phyloP scores from a whole-genome alignment of 768 basidiomycete species.

The Termitomyces sp. region DNA sequence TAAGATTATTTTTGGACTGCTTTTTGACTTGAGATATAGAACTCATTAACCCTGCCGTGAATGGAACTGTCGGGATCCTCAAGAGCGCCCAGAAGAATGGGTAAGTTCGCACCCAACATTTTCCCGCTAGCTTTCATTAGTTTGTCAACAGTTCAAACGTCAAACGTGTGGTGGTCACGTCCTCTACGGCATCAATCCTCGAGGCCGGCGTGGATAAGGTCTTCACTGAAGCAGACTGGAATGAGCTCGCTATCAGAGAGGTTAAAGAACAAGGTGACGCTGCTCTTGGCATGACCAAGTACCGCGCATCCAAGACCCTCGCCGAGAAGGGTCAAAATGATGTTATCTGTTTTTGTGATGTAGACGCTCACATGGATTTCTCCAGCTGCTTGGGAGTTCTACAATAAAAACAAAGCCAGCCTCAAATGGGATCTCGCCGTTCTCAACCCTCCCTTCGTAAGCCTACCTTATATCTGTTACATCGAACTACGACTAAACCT shows the following conservation, averaged over 20 bases:
- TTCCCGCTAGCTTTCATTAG: background rate
- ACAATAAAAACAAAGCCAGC: slow-evolving; percentile 31
- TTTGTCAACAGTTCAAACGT: slow-evolving; percentile 18
- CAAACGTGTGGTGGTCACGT: slow-evolving; percentile 62
- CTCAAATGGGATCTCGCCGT: slow-evolving; percentile 50
- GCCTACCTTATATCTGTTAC: background rate
- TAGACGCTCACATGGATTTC: background rate
- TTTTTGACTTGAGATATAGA: slow-evolving; percentile 30
- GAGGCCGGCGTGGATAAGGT: slow-evolving; percentile 20
- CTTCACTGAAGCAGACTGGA: slow-evolving; percentile 58
- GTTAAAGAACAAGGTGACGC: slow-evolving; percentile 47
- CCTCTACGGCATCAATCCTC: slow-evolving; percentile 48
- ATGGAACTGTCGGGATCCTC: slow-evolving; percentile 64
- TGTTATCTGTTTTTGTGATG: background rate
- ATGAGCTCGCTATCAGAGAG: slow-evolving; percentile 40
- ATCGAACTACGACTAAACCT: background rate
- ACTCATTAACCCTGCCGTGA: slow-evolving; percentile 65
- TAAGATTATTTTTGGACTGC: no score
- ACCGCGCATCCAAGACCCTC: slow-evolving; percentile 55
- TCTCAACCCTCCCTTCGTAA: slow-evolving; percentile 49
- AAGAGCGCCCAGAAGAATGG: slow-evolving; percentile 52
- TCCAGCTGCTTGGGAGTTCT: slow-evolving; percentile 41
- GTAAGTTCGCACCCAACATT: slow-evolving; percentile 22
- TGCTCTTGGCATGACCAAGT: slow-evolving; percentile 37
- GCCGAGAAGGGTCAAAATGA: slow-evolving; percentile 53